Evolutionary conservation across 139 green algal species (phyloP).

Genomic region (Micromonas commoda): DNA sequence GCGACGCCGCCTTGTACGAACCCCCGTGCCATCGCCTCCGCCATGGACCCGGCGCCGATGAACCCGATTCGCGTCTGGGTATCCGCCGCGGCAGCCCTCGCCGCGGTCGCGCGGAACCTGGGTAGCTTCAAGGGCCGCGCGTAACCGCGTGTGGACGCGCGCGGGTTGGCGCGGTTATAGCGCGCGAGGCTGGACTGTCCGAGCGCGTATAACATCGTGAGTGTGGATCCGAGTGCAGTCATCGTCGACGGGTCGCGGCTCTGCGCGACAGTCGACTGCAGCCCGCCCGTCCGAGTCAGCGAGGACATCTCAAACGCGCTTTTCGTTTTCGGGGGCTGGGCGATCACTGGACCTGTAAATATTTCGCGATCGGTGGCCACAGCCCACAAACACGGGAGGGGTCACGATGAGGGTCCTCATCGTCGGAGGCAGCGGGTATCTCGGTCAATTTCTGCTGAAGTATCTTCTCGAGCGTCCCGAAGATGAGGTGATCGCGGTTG

Average conservation of each 20-base stretch:
- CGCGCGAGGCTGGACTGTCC: too few relatives aligned
- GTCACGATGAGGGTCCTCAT: neutral
- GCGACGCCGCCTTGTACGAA: constrained; percentile 65
- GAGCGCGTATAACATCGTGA: too few relatives aligned
- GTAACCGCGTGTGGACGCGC: too few relatives aligned
- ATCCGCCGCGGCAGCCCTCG: neutral
- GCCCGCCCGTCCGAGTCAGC: too few relatives aligned
- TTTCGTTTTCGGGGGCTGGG: too few relatives aligned
- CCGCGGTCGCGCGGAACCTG: constrained; percentile 3
- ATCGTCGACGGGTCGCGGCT: too few relatives aligned
- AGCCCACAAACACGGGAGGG: neutral
- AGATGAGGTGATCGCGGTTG: neutral
- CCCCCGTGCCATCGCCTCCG: constrained; percentile 77
- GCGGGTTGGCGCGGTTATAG: too few relatives aligned
- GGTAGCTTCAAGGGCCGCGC: neutral
- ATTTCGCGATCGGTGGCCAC: neutral
- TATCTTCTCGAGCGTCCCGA: neutral
- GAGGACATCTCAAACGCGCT: too few relatives aligned
- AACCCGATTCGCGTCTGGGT: constrained; percentile 38
- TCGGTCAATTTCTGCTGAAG: neutral
- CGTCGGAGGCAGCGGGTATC: neutral
- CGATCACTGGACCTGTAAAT: too few relatives aligned
- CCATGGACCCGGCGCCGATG: constrained; percentile 76
- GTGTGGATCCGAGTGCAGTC: too few relatives aligned
- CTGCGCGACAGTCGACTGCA: too few relatives aligned